Percentiles rank a stretch among this genome's conserved stretches.
phyloP scores from a whole-genome alignment of 139 green algal species.

The Tetratostichococcus sp. region DNA sequence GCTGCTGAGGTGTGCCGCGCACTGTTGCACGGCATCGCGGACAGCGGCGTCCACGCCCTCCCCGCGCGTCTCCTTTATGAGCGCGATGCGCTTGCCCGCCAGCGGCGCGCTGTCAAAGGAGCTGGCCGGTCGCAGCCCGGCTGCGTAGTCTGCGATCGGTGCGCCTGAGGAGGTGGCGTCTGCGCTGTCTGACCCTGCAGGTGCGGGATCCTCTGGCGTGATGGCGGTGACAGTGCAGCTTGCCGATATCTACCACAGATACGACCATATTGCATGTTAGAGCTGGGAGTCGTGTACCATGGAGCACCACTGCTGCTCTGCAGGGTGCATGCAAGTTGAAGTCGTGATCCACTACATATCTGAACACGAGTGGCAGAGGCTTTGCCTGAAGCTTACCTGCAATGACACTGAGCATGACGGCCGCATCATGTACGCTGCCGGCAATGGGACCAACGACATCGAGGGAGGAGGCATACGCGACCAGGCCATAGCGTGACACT shows the following conservation, averaged over 20 bases:
- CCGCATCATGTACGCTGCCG: slow-evolving; percentile 80
- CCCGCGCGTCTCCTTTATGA: slow-evolving; percentile 81
- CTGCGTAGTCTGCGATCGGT: slow-evolving; percentile 30
- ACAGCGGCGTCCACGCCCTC: slow-evolving; percentile 63
- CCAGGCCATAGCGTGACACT: slow-evolving; percentile 84
- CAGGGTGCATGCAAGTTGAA: too few species aligned
- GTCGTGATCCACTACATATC: too few species aligned
- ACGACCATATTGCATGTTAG: too few species aligned
- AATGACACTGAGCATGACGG: slow-evolving; percentile 76
- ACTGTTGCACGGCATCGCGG: slow-evolving; percentile 31
- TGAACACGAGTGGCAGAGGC: too few species aligned
- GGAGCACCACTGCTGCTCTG: too few species aligned
- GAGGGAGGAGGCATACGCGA: slow-evolving; percentile 93
- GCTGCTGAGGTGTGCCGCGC: slow-evolving; percentile 58
- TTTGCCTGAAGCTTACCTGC: slow-evolving; percentile 56
- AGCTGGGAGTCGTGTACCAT: too few species aligned
- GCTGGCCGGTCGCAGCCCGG: slow-evolving; percentile 36
- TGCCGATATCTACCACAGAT: too few species aligned
- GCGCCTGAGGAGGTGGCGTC: slow-evolving; percentile 64
- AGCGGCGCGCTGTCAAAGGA: slow-evolving; percentile 54
- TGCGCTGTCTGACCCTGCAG: slow-evolving; percentile 45
- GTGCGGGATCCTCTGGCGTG: too few species aligned
- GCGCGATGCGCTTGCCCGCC: slow-evolving; percentile 56
- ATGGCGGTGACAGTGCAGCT: too few species aligned
- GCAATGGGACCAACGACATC: slow-evolving; percentile 85